These are phyloP conservation scores for Phytophthora sp. DNA, from an alignment of 352 stramenopile species.

Conservation along the genomic window DNA sequence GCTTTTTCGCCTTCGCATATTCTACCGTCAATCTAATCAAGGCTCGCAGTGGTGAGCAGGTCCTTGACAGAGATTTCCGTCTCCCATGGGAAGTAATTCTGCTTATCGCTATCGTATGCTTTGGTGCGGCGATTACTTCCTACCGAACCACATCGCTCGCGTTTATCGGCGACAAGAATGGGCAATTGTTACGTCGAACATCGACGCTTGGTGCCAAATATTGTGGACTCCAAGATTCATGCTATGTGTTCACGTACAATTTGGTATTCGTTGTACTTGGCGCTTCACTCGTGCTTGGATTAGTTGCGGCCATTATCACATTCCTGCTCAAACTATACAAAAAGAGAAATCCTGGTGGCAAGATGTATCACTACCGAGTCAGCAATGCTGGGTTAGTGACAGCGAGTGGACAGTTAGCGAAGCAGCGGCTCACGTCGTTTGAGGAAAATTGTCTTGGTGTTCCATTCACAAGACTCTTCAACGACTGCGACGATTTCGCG, in stretches of 20 bases:
- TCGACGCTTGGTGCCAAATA: slow-evolving; percentile 28
- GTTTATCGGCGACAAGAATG: slow-evolving; percentile 27
- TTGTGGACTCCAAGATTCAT: slow-evolving; percentile 36
- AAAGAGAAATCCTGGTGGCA: slow-evolving; percentile 1
- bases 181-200: slow-evolving; percentile 29
- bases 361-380: slow-evolving; percentile 25
- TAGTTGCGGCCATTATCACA: slow-evolving; percentile 20
- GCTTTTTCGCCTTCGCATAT: slow-evolving; percentile 34
- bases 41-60: slow-evolving; percentile 22
- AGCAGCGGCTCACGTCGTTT: slow-evolving; percentile 23
- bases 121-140: slow-evolving; percentile 15
- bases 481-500: slow-evolving; percentile 32
- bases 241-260: slow-evolving; percentile 35
- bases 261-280: slow-evolving; percentile 23
- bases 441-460: slow-evolving; percentile 30
- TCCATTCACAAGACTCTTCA: slow-evolving; percentile 29
- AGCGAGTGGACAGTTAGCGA: background rate
- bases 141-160: slow-evolving; percentile 17
- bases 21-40: slow-evolving; percentile 31
- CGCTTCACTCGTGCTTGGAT: slow-evolving; percentile 15
- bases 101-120: background rate
- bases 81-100: slow-evolving; percentile 32
- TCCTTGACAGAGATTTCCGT: slow-evolving; percentile 27
- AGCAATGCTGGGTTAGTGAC: slow-evolving; percentile 14
- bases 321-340: slow-evolving; percentile 16